phyloP scores from a whole-genome alignment of 805 yeast genomes.

The Yueomyces sinensis region DNA sequence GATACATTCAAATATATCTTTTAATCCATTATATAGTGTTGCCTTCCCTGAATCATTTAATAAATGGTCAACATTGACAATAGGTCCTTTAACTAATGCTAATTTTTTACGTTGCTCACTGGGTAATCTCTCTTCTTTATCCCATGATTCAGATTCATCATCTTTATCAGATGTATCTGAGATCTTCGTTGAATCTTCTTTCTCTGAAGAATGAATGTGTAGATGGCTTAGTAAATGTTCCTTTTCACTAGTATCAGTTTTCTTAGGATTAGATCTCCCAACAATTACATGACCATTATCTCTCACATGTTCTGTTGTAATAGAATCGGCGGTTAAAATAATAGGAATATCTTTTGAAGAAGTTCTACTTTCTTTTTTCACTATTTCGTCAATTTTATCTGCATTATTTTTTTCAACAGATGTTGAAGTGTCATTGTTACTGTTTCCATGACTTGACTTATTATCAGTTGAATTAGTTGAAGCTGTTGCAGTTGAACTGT shows the following conservation, averaged over 20 bases:
- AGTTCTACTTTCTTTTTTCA: too few species aligned
- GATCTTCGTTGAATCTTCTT: neutral
- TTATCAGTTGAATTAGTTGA: too few species aligned
- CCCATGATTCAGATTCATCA: neutral
- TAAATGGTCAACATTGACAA: slow-evolving; percentile 60
- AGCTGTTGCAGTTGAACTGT: too few species aligned
- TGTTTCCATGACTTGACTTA: neutral
- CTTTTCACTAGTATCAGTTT: neutral
- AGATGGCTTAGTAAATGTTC: too few species aligned
- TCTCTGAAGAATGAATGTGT: too few species aligned
- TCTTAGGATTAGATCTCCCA: slow-evolving; percentile 3
- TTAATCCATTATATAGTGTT: slow-evolving; percentile 50
- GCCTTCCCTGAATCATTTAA: slow-evolving; percentile 29
- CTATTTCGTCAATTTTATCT: too few species aligned
- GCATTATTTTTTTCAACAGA: neutral
- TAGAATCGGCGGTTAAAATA: neutral
- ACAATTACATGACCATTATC: slow-evolving; percentile 2
- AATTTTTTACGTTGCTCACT: slow-evolving; percentile 67
- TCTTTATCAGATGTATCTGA: neutral
- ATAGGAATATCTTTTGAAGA: too few species aligned
- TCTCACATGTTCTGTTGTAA: slow-evolving; percentile 2
- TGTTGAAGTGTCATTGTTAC: neutral
- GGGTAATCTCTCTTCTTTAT: slow-evolving; percentile 8
- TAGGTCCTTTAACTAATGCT: slow-evolving; percentile 71
- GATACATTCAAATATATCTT: slow-evolving; percentile 78